Evolutionary conservation across 306 rosid genomes (phyloP), one percentile per base, ranked within the genome.

Genomic region (Purshia tridentata): DNA sequence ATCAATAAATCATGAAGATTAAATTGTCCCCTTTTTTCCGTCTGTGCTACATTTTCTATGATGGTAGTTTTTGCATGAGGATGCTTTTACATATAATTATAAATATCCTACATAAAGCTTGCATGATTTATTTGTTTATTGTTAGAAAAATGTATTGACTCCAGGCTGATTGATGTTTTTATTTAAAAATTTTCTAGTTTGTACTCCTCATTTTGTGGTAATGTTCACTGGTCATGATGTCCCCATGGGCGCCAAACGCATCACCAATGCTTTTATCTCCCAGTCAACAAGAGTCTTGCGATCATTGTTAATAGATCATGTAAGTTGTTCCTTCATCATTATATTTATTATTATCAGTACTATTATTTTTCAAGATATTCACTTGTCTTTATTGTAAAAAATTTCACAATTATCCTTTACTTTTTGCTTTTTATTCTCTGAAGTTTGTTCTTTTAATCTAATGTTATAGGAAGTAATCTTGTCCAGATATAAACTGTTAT

Each of bases 201-300:
- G 96, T 77, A 86, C 96, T 68, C 79, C 93, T 47, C 91, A 87
- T 81, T 91, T 89, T 82, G 98, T 91, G 85, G 97, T 84, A 79
- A 87, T 95, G 96, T 91, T 95, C 80, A 90, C 88, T 37, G 86
- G 92, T 48, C 79, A 80, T 50, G 87, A 79, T 55, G 81, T 88
- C 60, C 65, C 73, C 29, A 85, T 86, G 68, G 74, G 80, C 72
- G 77, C 84, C 77, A 90, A 82, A 68, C 73, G 80, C 81, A 37
- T 80, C 11, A 88, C 88, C 84, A 87, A 72, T 74, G 98, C 96
- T 74, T 79, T 67, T 74, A 70, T 93, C 62, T 93, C 98, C 66
- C 90, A 85, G 84, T 93, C 98, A 73, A 93, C 96, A 41, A 81
- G 85, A 80, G 93, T 91, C 29, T 72, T 93, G 75, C 86, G 97